These are phyloP conservation scores for Fusarium austroafricanum DNA, from an alignment of 2,329 filamentous ascomycete species.

Conservation along the genomic window DNA sequence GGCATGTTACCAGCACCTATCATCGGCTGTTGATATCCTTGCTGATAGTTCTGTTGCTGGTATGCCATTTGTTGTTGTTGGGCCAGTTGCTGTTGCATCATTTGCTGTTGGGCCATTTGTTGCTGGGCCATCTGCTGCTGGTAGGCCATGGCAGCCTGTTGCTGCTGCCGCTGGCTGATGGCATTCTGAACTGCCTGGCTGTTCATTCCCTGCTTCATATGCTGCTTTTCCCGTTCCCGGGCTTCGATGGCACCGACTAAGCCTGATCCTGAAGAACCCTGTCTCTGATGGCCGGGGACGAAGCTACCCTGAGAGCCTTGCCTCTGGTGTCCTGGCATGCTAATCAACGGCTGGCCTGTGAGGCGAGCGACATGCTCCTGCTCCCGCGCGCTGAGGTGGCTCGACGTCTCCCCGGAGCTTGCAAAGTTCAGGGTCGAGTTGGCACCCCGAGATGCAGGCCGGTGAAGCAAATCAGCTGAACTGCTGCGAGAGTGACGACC, in stretches of 20 bases:
- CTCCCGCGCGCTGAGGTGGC: slow-evolving; percentile 83
- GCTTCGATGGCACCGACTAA: slow-evolving; percentile 84
- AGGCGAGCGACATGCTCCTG: slow-evolving; percentile 88
- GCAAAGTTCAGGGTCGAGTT: slow-evolving; percentile 63
- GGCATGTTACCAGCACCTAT: slow-evolving; percentile 44
- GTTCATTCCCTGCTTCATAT: slow-evolving; percentile 75
- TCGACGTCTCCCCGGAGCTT: slow-evolving; percentile 52
- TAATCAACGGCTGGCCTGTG: slow-evolving; percentile 81
- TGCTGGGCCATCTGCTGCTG: slow-evolving; percentile 65
- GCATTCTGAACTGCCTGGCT: slow-evolving; percentile 41
- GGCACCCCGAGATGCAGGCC: slow-evolving; percentile 70
- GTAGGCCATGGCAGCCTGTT: slow-evolving; percentile 29
- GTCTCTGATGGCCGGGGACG: slow-evolving; percentile 66
- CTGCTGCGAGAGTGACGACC: slow-evolving; percentile 54
- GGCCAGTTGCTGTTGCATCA: slow-evolving; percentile 42
- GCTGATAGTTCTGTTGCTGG: slow-evolving; percentile 45
- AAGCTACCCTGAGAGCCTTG: slow-evolving; percentile 63
- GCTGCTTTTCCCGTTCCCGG: slow-evolving; percentile 80
- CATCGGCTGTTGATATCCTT: slow-evolving; percentile 41
- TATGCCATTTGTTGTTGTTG: slow-evolving; percentile 38
- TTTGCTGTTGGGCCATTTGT: slow-evolving; percentile 46
- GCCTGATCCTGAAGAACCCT: slow-evolving; percentile 65
- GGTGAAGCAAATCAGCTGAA: slow-evolving; percentile 61
- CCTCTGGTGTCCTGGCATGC: slow-evolving; percentile 67
- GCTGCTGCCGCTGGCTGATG: slow-evolving; percentile 38